Percentiles rank a stretch among this genome's conserved stretches.
These are phyloP conservation scores for Postia placenta DNA, from an alignment of 768 basidiomycete species.

Conservation along the genomic window DNA sequence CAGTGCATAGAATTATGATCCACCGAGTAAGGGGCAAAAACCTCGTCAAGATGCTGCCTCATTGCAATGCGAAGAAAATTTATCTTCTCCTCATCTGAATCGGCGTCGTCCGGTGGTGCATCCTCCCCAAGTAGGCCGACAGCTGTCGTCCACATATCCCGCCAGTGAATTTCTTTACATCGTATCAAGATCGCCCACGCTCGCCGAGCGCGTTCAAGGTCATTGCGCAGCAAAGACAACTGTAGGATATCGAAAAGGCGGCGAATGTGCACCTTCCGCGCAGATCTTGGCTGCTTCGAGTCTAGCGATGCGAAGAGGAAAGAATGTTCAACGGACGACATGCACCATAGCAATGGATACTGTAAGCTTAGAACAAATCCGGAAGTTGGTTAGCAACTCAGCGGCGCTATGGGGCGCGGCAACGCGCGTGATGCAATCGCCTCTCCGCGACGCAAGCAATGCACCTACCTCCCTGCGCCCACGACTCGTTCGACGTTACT, in stretches of 20 bases:
- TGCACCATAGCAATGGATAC: background rate
- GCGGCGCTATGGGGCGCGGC: background rate
- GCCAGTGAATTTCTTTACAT: slow-evolving; percentile 79
- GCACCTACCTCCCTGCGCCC: background rate
- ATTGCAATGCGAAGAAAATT: slow-evolving; percentile 68
- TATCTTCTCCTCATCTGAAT: slow-evolving; percentile 32
- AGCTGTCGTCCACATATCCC: slow-evolving; percentile 62
- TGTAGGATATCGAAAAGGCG: slow-evolving; percentile 73
- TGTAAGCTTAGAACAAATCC: too few species aligned
- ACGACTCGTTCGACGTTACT: too few species aligned
- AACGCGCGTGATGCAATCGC: background rate
- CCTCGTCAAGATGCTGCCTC: slow-evolving; percentile 62
- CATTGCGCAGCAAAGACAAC: slow-evolving; percentile 60
- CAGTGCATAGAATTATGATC: too few species aligned
- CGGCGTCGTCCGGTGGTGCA: slow-evolving; percentile 7
- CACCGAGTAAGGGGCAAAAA: too few species aligned
- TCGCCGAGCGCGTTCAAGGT: slow-evolving; percentile 54
- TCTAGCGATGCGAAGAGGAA: slow-evolving; percentile 63
- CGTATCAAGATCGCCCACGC: slow-evolving; percentile 72
- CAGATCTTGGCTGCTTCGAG: slow-evolving; percentile 40
- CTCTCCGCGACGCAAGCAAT: background rate
- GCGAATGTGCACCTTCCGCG: slow-evolving; percentile 67
- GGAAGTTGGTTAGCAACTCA: too few species aligned
- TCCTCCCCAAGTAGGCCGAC: slow-evolving; percentile 45
- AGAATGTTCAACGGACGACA: slow-evolving; percentile 25